Base-by-base conservation (phyloP, 1,284 basidiomycete genomes). In the Rhodotorula sp. region DNA sequence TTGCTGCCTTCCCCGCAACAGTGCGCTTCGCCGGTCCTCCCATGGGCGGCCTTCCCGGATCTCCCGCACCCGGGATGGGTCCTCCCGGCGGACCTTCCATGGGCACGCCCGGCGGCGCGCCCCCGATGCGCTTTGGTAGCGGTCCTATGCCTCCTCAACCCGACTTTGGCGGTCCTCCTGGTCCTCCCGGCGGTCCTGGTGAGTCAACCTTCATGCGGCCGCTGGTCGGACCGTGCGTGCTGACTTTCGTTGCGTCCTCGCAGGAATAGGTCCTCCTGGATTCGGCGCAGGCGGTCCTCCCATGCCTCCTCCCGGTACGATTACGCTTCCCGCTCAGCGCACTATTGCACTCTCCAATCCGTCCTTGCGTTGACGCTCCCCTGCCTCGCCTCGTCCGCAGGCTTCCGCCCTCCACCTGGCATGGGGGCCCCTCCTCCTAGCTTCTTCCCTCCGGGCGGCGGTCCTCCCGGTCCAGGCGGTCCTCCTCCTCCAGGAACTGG, bases 271-370 rank as follows among this genome's bases (percentile, higher is more conserved):
- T 24, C 62, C 64, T 5, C 85, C 86, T 16, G 84, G 84, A 30
- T 87, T 88, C 73, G 85, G 84, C 68, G 84, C 28, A 50, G 30
- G 40, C 44, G 57, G 57, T 15, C 15, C 30, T 18, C 44, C 44
- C 7, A 46, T 22, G 15, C 66, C 66, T 31, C 66, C 66, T 22
- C 65, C 65, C 30, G 69, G 69, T 71, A 8, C 22, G 69, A 53
- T 16, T 10, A 8, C 24, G 3, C 2, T 20, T 9, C 46, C 26
- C 18, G 20, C n/a, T 24, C n/a, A 13, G 46, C 16, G 15, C 48
- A 20, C 24, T 40, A n/a, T 28, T n/a, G 34, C 47, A n/a, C 31
- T 10, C 16, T 26, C n/a, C 24, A 28, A n/a, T 13, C 46, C 46
- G 20, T 26, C 16, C 9, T 34, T 34, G 34, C 22, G 9, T 26